Evolutionary conservation across 1,139 yeast species (phyloP).

Genomic region (Pichia sp.): DNA sequence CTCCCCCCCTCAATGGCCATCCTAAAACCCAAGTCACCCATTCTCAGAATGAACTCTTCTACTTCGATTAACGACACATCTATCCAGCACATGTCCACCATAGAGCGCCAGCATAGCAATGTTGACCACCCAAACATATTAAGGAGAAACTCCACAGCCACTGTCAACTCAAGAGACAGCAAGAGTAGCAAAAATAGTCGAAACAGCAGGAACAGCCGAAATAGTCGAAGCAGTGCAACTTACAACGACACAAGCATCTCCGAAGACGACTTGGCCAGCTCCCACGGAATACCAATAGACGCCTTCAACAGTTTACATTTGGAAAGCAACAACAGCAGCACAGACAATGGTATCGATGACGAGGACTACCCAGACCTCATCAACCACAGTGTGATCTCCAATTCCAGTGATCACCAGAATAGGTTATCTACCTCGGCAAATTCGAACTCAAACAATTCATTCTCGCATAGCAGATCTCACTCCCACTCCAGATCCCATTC

Average conservation of each 20-base stretch:
- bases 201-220: conserved; percentile 8
- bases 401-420: not conserved
- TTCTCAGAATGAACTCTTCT: conserved; percentile 39
- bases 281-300: conserved; percentile 19
- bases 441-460: conserved; percentile 5
- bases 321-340: not conserved
- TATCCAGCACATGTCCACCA: conserved; percentile 17
- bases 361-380: not conserved
- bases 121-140: conserved; percentile 11
- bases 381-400: not conserved
- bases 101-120: conserved; percentile 18
- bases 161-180: conserved; percentile 16
- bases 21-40: conserved; percentile 66
- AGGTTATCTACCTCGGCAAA: conserved; percentile 1
- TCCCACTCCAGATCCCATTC: conserved; percentile 3
- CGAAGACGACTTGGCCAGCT: not conserved
- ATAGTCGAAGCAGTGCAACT: not conserved
- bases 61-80: conserved; percentile 25
- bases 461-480: conserved; percentile 3
- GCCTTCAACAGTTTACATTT: conserved; percentile 10
- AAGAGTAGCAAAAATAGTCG: conserved; percentile 12
- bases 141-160: conserved; percentile 19
- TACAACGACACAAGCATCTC: not conserved
- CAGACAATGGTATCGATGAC: not conserved
- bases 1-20: conserved; percentile 67